phyloP scores from a whole-genome alignment of 2,329 filamentous ascomycete genomes.

The Zarea fungicola region DNA sequence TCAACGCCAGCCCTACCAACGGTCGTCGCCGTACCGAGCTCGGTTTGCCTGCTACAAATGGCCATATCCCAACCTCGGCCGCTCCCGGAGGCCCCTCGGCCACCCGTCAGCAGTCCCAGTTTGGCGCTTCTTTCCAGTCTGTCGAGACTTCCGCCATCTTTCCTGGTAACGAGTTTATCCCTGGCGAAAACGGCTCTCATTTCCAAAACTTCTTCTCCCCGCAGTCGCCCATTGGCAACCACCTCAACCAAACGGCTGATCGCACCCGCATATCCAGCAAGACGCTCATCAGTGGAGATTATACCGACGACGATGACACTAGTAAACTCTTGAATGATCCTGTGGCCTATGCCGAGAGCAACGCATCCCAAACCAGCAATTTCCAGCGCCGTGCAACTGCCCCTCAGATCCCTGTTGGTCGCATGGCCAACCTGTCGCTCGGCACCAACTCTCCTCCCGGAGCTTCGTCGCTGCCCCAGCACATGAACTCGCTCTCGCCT shows the following conservation, averaged over 20 bases:
- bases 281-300: constrained; percentile 65
- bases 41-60: constrained; percentile 16
- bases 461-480: constrained; percentile 50
- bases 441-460: constrained; percentile 52
- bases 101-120: constrained; percentile 54
- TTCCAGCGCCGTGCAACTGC: constrained; percentile 63
- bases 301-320: constrained; percentile 62
- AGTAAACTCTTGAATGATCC: constrained; percentile 67
- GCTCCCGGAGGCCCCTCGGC: constrained; percentile 26
- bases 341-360: constrained; percentile 64
- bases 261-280: constrained; percentile 59
- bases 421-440: constrained; percentile 65
- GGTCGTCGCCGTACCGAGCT: constrained; percentile 21
- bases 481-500: constrained; percentile 51
- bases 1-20: constrained; percentile 35
- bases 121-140: constrained; percentile 53
- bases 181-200: constrained; percentile 45
- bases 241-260: constrained; percentile 46
- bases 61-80: constrained; percentile 33
- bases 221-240: constrained; percentile 67
- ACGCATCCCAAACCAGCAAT: constrained; percentile 17
- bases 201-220: constrained; percentile 65
- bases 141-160: constrained; percentile 53
- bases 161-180: constrained; percentile 52
- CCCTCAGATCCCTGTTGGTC: constrained; percentile 63